Evolutionary conservation across 139 green algal genomes (phyloP).

Genomic region (Desmodesmus armatus): DNA sequence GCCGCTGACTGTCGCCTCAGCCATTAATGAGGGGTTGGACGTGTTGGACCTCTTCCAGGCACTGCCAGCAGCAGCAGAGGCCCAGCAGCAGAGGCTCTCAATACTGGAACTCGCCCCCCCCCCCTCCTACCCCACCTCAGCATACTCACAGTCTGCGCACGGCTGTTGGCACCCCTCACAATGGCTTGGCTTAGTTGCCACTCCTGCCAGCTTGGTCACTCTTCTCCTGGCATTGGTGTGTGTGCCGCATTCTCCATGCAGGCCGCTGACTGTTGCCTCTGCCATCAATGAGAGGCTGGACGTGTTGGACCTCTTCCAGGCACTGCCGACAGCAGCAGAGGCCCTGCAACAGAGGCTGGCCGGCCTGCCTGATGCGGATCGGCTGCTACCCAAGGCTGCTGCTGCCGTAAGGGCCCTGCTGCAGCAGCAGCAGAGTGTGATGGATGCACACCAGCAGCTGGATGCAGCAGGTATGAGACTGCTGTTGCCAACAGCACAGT

Average conservation of each 20-base stretch:
- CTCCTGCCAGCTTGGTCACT: no score
- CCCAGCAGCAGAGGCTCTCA: constrained; percentile 38
- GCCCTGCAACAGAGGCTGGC: constrained; percentile 40
- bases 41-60: constrained; percentile 48
- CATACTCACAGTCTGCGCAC: no score
- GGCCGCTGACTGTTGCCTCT: constrained; percentile 40
- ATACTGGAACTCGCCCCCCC: constrained; percentile 1
- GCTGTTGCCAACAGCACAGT: background rate
- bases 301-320: constrained; percentile 48
- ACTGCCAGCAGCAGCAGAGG: background rate
- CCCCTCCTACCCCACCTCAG: no score
- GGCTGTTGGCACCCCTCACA: no score
- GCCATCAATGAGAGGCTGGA: constrained; percentile 56
- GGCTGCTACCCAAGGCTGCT: constrained; percentile 53
- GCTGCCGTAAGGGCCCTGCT: constrained; percentile 31
- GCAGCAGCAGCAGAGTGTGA: constrained; percentile 23
- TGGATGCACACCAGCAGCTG: background rate
- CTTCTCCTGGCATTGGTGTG: no score
- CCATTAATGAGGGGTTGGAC: constrained; percentile 55
- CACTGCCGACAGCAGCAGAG: background rate
- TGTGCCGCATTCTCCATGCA: background rate
- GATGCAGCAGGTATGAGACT: background rate
- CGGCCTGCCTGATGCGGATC: constrained; percentile 51
- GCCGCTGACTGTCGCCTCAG: constrained; percentile 37
- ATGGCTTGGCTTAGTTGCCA: no score